Percentiles rank a stretch among this genome's conserved stretches.
Conservation (phyloP, 441 rosid genomes). For the Cnidoscolus chayamansa region DNA sequence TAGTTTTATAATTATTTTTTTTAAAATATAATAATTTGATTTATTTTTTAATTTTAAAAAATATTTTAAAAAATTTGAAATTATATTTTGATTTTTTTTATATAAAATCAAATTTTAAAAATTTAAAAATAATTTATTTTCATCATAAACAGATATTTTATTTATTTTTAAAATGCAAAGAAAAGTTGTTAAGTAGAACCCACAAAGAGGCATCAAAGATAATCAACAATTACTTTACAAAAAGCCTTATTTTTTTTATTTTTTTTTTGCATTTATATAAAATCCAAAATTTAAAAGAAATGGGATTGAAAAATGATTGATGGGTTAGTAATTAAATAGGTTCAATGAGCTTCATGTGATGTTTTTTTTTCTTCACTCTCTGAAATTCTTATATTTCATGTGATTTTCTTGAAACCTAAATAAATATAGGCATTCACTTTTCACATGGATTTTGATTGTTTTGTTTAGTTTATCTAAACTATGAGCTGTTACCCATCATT, state of each 20-base stretch:
- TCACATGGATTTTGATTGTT: slow-evolving; percentile 6
- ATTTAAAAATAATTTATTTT: not conserved
- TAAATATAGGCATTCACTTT: slow-evolving; percentile 12
- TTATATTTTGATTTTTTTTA: no score
- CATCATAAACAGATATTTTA: no score
- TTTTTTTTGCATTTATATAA: no score
- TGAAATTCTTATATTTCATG: not conserved
- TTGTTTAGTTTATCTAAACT: not conserved
- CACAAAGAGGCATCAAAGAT: not conserved
- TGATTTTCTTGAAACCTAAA: slow-evolving; percentile 9
- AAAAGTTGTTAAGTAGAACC: slow-evolving; percentile 5
- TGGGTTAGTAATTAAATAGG: not conserved
- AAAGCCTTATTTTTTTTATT: no score
- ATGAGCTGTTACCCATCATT: slow-evolving; percentile 23
- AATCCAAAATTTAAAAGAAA: no score
- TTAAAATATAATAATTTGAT: no score
- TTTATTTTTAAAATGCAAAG: not conserved
- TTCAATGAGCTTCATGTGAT: slow-evolving; percentile 17
- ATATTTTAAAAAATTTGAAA: no score
- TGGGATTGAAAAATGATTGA: no score
- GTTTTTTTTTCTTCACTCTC: no score
- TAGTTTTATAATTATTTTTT: no score
- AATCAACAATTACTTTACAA: not conserved
- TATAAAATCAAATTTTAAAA: no score
- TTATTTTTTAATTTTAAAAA: no score